A percentile compares a stretch with the other conserved stretches of the same genome.
Evolutionary conservation across 306 rosid species (phyloP).

Genomic region (Coriaria nepalensis): DNA sequence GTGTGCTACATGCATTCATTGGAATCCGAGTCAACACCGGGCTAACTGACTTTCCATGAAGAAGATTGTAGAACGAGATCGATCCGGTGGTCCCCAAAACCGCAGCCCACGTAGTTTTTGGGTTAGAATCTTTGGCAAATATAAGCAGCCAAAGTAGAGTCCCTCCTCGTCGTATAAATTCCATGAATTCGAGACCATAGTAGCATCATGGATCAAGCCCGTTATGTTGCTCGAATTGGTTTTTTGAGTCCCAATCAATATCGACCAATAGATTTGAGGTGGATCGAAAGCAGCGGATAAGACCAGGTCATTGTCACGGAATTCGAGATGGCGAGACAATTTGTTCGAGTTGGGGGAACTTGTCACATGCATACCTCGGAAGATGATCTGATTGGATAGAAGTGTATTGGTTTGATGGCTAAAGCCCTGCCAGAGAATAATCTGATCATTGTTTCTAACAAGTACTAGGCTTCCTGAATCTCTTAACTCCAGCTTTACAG

Average conservation of each 20-base stretch:
- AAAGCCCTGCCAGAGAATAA: conserved; percentile 71
- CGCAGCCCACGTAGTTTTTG: conserved; percentile 57
- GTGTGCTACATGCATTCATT: conserved; percentile 46
- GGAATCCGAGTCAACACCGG: conserved; percentile 40
- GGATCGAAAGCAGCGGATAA: conserved; percentile 47
- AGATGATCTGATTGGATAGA: conserved; percentile 44
- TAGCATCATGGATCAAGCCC: conserved; percentile 33
- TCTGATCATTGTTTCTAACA: conserved; percentile 23
- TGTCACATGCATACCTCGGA: conserved; percentile 52
- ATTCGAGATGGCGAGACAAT: conserved; percentile 53
- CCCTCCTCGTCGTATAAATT: conserved; percentile 48
- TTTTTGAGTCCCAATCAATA: conserved; percentile 44
- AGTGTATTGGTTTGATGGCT: conserved; percentile 70
- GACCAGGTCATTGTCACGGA: conserved; percentile 47
- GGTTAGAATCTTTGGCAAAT: conserved; percentile 21
- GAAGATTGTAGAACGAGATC: conserved; percentile 46
- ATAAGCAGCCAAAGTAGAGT: conserved; percentile 52
- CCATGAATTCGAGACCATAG: conserved; percentile 57
- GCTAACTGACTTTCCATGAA: conserved; percentile 15
- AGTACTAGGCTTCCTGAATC: conserved; percentile 64
- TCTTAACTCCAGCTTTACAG: conserved; percentile 42
- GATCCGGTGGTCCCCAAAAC: conserved; percentile 56
- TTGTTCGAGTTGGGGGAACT: conserved; percentile 38
- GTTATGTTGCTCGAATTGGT: conserved; percentile 28
- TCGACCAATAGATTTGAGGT: conserved; percentile 81